Conservation (phyloP, 2,329 filamentous ascomycete genomes). For the Claviceps arundinis region DNA sequence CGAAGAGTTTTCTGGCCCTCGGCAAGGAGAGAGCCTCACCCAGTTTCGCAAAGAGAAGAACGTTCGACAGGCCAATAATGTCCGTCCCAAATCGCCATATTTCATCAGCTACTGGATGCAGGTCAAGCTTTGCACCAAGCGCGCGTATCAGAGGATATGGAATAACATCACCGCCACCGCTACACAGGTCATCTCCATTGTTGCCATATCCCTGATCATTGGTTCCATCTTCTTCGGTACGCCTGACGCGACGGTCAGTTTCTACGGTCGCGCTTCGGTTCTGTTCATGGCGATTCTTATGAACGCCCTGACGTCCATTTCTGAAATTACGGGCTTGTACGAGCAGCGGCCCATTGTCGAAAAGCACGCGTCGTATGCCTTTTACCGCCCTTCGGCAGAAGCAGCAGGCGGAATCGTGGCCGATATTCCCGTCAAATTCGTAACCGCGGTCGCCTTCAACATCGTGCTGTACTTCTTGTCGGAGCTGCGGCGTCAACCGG, state of each 20-base stretch:
- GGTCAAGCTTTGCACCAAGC: conserved; percentile 34
- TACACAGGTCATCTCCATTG: conserved; percentile 31
- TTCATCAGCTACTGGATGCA: conserved; percentile 43
- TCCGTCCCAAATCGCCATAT: conserved; percentile 42
- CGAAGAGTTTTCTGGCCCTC: conserved; percentile 27
- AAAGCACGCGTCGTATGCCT: conserved; percentile 34
- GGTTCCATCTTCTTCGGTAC: conserved; percentile 46
- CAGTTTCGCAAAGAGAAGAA: conserved; percentile 35
- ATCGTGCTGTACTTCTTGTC: conserved; percentile 45
- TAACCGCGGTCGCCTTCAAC: conserved; percentile 37
- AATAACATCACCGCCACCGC: conserved; percentile 35
- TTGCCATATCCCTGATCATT: conserved; percentile 46
- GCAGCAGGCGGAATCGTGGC: conserved; percentile 39
- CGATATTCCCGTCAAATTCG: conserved; percentile 46
- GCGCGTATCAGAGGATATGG: conserved; percentile 39
- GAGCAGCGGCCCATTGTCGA: conserved; percentile 33
- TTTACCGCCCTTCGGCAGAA: conserved; percentile 39
- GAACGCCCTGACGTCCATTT: conserved; percentile 43
- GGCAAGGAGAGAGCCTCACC: conserved; percentile 24
- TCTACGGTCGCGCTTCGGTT: conserved; percentile 40
- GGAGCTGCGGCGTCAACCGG: conserved; percentile 41
- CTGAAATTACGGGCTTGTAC: conserved; percentile 37
- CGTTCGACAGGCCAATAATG: conserved; percentile 36
- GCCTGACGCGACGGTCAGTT: conserved; percentile 33
- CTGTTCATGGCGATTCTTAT: conserved; percentile 48